These are phyloP conservation scores for Fusarium fujikuroi DNA, from an alignment of 2,329 filamentous ascomycete genomes.

Conservation along the genomic window DNA sequence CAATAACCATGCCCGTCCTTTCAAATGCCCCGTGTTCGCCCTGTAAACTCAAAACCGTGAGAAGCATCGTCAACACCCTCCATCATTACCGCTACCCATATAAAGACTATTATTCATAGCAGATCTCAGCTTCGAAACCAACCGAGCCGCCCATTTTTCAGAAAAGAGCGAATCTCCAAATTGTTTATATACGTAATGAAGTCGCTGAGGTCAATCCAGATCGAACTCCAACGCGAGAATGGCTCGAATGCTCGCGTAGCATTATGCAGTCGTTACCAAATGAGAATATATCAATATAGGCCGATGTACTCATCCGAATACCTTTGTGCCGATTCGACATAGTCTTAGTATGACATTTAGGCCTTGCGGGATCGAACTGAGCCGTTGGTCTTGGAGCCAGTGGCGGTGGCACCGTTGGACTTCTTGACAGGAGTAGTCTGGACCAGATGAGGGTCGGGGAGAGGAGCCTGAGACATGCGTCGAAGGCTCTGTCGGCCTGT, in stretches of 20 bases:
- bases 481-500: slow-evolving; percentile 83
- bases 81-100: slow-evolving; percentile 46
- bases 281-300: background rate
- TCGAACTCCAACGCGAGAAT: slow-evolving; percentile 34
- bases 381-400: slow-evolving; percentile 68
- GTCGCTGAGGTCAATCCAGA: slow-evolving; percentile 27
- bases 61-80: slow-evolving; percentile 45
- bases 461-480: slow-evolving; percentile 71
- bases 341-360: slow-evolving; percentile 36
- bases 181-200: slow-evolving; percentile 42
- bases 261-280: slow-evolving; percentile 19
- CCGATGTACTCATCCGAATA: background rate
- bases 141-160: slow-evolving; percentile 22
- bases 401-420: slow-evolving; percentile 63
- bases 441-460: slow-evolving; percentile 81
- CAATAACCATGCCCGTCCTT: slow-evolving; percentile 46
- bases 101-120: slow-evolving; percentile 42
- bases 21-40: slow-evolving; percentile 45
- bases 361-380: slow-evolving; percentile 78
- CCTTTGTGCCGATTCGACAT: background rate
- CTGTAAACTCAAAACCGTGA: slow-evolving; percentile 45
- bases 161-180: slow-evolving; percentile 40
- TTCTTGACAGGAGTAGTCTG: slow-evolving; percentile 60
- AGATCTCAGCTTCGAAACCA: slow-evolving; percentile 24
- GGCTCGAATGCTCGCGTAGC: slow-evolving; percentile 13